Evolutionary conservation across 2,329 filamentous ascomycete species (phyloP), one percentile per base, ranked within the genome.

Genomic region (Aspergillus hortae): DNA sequence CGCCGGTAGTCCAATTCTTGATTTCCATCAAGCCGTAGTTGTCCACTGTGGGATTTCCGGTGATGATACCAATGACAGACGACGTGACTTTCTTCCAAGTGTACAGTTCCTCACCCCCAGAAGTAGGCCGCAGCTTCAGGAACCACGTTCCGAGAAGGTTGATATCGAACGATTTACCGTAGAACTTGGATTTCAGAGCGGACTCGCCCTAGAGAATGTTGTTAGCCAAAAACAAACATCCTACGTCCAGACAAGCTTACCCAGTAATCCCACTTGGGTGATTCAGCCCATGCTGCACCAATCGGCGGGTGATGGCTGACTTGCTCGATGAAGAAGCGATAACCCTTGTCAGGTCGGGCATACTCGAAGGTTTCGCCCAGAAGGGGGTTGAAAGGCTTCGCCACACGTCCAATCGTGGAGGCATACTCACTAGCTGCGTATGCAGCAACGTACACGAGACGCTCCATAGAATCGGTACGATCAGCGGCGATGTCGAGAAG

Each of bases 41-140:
- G 75, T 99, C 94, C n/a, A 99, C 89, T 0, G 89, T 89, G 0
- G 94, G 94, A 62, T 90, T 96, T 44, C 94, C 94, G 0, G 92
- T 97, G 64, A 99, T 96, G 71, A 99, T 99, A 53, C 94, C 94
- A 54, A 97, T 86, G n/a, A 99, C 94, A 1, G 92, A 95, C 1
- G 91, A 94, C 1, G 92, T 97, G 15, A 96, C 91, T 75, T 99
- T 99, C 75, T 96, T 97, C 94, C 94, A 99, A 0, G 92, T 96
- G 73, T 95, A 99, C 1, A 96, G 77, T 61, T 99, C 94, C 62
- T 88, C 86, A 9, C 85, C 87, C 3, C 88, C 90, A 3, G 83
- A 78, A 0, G 81, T 82, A 0, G 92, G 90, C 1, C 90, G 86
- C 25, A 99, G 78, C 65, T 82, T 89, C 54, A 97, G 76, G 76